Evolutionary conservation across 2,329 filamentous ascomycete genomes (phyloP).

Genomic region (Colletotrichum sp.): DNA sequence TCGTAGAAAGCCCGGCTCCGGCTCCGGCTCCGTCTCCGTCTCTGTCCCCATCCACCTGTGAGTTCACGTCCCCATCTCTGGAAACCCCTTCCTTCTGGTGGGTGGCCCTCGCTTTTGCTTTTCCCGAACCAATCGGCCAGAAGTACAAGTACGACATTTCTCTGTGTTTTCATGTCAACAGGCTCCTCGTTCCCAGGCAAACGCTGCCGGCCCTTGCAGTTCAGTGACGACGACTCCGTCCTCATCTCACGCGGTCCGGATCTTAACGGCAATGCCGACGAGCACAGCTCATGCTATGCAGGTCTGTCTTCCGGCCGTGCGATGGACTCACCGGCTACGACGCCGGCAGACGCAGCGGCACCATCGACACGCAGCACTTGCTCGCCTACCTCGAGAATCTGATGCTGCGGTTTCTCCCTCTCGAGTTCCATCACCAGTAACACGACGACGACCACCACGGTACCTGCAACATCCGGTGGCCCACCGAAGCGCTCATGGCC

Average conservation of each 20-base stretch:
- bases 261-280: not conserved
- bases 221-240: not conserved
- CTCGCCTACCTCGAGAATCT: not conserved
- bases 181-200: not conserved
- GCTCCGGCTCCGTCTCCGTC: no score
- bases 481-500: not conserved
- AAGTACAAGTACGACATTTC: not conserved
- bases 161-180: not conserved
- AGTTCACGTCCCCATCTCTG: not conserved
- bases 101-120: not conserved
- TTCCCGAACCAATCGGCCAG: not conserved
- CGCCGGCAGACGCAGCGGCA: not conserved
- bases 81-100: not conserved
- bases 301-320: not conserved
- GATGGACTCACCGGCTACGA: not conserved
- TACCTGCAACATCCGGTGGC: not conserved
- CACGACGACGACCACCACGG: not conserved
- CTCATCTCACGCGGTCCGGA: not conserved
- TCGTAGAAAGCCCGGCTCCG: no score
- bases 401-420: not conserved
- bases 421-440: not conserved
- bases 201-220: not conserved
- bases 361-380: not conserved
- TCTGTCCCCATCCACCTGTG: not conserved
- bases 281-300: not conserved